Conservation (phyloP, 78 protist genomes). For the Dictyostelium brefeldianum region DNA sequence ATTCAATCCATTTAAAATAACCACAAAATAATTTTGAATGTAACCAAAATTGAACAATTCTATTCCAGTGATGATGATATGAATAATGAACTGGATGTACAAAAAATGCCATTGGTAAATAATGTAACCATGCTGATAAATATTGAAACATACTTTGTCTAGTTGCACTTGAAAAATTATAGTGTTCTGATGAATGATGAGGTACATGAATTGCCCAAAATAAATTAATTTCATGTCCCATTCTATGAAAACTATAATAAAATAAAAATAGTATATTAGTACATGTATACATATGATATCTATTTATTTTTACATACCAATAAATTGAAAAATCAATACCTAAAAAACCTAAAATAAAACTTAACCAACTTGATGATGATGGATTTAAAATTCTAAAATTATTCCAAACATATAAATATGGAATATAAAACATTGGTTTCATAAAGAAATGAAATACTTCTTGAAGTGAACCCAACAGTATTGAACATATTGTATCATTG, state of each 20-base stretch:
- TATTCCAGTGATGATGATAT: slow-evolving; percentile 44
- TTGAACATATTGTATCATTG: slow-evolving; percentile 31
- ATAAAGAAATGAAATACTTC: slow-evolving; percentile 36
- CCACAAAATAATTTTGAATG: not conserved
- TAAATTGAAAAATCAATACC: slow-evolving; percentile 31
- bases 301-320: slow-evolving; percentile 31
- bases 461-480: slow-evolving; percentile 25
- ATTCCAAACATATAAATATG: slow-evolving; percentile 37
- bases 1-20: slow-evolving; percentile 4
- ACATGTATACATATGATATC: too few species aligned
- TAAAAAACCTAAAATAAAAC: slow-evolving; percentile 24
- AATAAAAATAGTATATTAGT: not conserved
- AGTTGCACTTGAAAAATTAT: slow-evolving; percentile 26
- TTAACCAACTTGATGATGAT: not conserved
- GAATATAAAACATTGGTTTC: slow-evolving; percentile 40
- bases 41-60: slow-evolving; percentile 24
- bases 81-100: slow-evolving; percentile 35
- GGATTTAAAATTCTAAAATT: slow-evolving; percentile 27
- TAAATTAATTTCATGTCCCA: slow-evolving; percentile 22
- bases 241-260: slow-evolving; percentile 9
- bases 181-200: slow-evolving; percentile 25
- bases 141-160: slow-evolving; percentile 40
- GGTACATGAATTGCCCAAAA: slow-evolving; percentile 42
- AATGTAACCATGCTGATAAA: slow-evolving; percentile 28
- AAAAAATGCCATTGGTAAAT: slow-evolving; percentile 41